Conservation (phyloP, 139 green algal species). For the Chlamydomonas schloesseri region DNA sequence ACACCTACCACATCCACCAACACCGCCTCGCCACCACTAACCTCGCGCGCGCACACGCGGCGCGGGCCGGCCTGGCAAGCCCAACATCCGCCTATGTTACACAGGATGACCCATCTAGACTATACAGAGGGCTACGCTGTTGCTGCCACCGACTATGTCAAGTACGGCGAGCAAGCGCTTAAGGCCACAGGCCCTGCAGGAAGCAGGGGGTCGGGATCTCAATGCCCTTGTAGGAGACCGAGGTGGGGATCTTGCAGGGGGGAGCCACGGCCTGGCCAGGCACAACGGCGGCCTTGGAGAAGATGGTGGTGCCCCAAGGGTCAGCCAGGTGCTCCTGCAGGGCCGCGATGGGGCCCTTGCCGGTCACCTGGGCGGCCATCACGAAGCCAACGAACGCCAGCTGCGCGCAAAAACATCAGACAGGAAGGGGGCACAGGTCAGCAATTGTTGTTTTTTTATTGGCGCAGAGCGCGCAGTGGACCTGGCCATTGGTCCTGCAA, state of each 20-base stretch:
- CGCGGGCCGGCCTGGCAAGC: no score
- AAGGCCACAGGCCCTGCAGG: conserved; percentile 73
- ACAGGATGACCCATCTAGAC: no score
- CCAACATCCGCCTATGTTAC: no score
- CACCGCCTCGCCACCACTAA: no score
- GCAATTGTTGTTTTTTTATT: no score
- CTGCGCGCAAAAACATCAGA: background rate
- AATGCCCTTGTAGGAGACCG: conserved; percentile 58
- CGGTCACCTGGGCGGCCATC: conserved; percentile 78
- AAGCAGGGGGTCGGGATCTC: conserved; percentile 83
- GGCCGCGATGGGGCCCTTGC: conserved; percentile 76
- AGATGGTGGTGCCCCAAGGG: conserved; percentile 82
- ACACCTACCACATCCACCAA: no score
- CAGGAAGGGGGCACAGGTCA: no score
- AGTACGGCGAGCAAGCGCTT: conserved; percentile 17
- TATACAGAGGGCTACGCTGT: no score
- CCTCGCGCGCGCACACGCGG: no score
- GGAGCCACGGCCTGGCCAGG: conserved; percentile 68
- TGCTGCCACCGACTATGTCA: no score
- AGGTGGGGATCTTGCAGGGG: conserved; percentile 73
- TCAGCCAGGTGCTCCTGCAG: conserved; percentile 82
- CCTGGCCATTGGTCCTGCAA: no score
- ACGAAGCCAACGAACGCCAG: conserved; percentile 57
- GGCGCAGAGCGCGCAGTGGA: no score
- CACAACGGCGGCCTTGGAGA: conserved; percentile 68